Base-by-base conservation (phyloP, 306 rosid species). In the Comarum palustre region DNA sequence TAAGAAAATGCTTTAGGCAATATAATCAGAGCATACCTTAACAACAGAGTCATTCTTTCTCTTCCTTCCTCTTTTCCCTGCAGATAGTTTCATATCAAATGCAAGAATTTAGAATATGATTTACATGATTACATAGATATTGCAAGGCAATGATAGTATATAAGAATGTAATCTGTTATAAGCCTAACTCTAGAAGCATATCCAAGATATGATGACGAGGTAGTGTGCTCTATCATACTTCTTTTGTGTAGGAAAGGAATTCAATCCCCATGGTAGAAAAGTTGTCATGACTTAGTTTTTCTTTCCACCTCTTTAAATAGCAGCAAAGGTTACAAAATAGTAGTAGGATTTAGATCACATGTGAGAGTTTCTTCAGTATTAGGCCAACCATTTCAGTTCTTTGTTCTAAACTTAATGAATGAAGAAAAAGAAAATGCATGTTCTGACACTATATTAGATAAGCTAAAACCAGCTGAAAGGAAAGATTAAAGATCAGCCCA, bases 11-110 rank as follows among this genome's bases (percentile, higher is more conserved):
- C 73, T 67, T 43, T 64, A 14, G 14, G 77, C 25, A 57, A 78
- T 22, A 45, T 77, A 51, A 66, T 43, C 46, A 38, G 25, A 34
- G 75, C 76, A 71, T 85, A 90, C 98, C 98, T 86, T 84, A 66
- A 17, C 2, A 60, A 22, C 36, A 70, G 85, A 58, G 75, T 90
- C 93, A 80, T 71, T 79, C 86, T 86, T 89, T 32, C 90, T 83
- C 79, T 90, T 93, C 84, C 64, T 82, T 71, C 89, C 84, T 81
- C 86, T 86, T 24, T 77, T 54, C 22, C 43, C 98, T 90, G 97
- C 90, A 87, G 77, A 72, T 58, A 87, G 62, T 72, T 83, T 61
- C 48, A 65, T 62, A 24, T 25, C 39, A 71, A 57, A 72, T 5
- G 74, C 32, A 42, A 58, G 20, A 42, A 48, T n/a, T 41, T 41